Evolutionary conservation across 2,329 filamentous ascomycete genomes (phyloP).

Genomic region (Laburnicola sp.): DNA sequence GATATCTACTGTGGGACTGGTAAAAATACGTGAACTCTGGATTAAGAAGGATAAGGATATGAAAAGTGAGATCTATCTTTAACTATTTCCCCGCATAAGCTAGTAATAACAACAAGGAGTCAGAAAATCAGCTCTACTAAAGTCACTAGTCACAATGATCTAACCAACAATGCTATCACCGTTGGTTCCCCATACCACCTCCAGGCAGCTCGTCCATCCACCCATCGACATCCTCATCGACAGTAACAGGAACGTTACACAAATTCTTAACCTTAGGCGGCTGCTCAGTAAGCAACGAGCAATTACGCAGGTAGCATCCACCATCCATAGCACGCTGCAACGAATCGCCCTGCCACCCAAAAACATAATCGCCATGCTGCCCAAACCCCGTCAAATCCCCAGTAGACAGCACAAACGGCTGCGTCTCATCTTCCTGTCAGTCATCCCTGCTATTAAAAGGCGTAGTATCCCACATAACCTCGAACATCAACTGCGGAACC

Average conservation of each 20-base stretch:
- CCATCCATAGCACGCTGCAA: constrained; percentile 32
- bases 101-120: too few relatives aligned
- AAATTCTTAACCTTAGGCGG: constrained; percentile 25
- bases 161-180: background rate
- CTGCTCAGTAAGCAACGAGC: constrained; percentile 2
- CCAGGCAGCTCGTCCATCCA: constrained; percentile 20
- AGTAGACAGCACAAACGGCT: constrained; percentile 33
- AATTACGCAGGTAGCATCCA: constrained; percentile 21
- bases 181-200: constrained; percentile 2
- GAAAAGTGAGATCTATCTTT: too few relatives aligned
- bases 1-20: too few relatives aligned
- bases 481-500: constrained; percentile 50
- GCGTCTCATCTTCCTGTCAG: constrained; percentile 31
- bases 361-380: constrained; percentile 33
- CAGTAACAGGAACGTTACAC: constrained; percentile 26
- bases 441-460: constrained; percentile 23
- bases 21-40: too few relatives aligned
- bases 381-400: constrained; percentile 33
- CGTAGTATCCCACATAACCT: constrained; percentile 44
- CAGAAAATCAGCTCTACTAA: too few relatives aligned
- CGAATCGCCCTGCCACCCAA: constrained; percentile 36
- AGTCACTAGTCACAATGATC: too few relatives aligned
- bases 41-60: too few relatives aligned
- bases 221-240: constrained; percentile 30
- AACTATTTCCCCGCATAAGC: too few relatives aligned